A percentile compares a stretch with the other conserved stretches of the same genome.
phyloP scores from a whole-genome alignment of 371 early-diverging fungal species.

The Basidiobolus meristosporus region DNA sequence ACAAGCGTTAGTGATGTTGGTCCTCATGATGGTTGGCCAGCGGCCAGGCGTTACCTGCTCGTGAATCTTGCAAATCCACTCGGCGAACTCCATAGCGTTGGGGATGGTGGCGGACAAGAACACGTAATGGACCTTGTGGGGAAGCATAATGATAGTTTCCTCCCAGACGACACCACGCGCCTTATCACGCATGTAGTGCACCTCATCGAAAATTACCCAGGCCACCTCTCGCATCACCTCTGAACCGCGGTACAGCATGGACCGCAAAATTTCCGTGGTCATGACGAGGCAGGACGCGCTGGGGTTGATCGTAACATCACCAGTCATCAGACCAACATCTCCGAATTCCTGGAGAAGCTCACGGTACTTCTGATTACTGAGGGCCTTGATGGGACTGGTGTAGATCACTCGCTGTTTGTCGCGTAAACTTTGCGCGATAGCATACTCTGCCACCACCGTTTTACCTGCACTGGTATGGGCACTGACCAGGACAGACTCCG shows the following conservation, averaged over 20 bases:
- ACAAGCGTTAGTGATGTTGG: too few species aligned
- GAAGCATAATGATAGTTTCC: conserved; percentile 96
- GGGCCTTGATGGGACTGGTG: conserved; percentile 98
- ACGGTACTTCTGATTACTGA: conserved; percentile 99
- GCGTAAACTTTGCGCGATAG: conserved; percentile 86
- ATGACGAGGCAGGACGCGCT: conserved; percentile 96
- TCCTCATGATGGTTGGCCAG: too few species aligned
- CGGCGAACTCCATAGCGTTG: conserved; percentile 98
- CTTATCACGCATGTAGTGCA: conserved; percentile 98
- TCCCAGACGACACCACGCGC: conserved; percentile 99
- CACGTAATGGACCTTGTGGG: conserved; percentile 84
- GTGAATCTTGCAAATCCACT: conserved; percentile 96
- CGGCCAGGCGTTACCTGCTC: conserved; percentile 51
- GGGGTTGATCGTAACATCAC: conserved; percentile 98
- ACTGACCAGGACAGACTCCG: conserved; percentile 93
- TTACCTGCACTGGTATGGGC: conserved; percentile 99
- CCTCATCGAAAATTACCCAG: conserved; percentile 99
- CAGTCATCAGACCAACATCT: conserved; percentile 99
- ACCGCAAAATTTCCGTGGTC: conserved; percentile 99
- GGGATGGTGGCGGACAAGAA: conserved; percentile 99
- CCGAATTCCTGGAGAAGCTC: conserved; percentile 96
- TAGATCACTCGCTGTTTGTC: conserved; percentile 98
- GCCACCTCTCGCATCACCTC: conserved; percentile 98
- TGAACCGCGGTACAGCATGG: conserved; percentile 98
- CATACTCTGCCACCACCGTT: conserved; percentile 99